phyloP scores from a whole-genome alignment of 1,139 yeast species.

The Yamadazyma dushanensis region DNA sequence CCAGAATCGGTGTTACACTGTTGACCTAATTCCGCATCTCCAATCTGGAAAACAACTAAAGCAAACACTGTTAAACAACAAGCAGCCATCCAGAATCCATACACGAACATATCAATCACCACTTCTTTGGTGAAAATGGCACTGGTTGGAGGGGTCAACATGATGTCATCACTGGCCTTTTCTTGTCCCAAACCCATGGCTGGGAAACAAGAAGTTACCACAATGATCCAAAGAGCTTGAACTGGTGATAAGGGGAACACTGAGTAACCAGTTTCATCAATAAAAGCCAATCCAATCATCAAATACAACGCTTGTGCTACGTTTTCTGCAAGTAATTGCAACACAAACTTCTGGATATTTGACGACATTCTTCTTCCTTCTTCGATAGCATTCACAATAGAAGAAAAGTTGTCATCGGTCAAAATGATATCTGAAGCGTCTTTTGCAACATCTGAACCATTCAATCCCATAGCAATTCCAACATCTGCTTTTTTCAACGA shows the following conservation, averaged over 20 bases:
- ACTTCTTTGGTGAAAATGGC: constrained; percentile 71
- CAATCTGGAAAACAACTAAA: constrained; percentile 63
- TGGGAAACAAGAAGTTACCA: constrained; percentile 78
- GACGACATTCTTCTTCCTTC: constrained; percentile 84
- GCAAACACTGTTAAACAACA: constrained; percentile 71
- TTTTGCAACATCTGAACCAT: constrained; percentile 81
- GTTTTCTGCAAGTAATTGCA: constrained; percentile 75
- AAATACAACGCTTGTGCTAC: constrained; percentile 75
- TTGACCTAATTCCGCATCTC: constrained; percentile 66
- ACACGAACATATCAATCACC: constrained; percentile 69
- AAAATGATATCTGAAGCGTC: constrained; percentile 77
- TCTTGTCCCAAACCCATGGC: constrained; percentile 85
- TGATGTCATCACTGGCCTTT: constrained; percentile 62
- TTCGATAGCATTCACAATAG: constrained; percentile 74
- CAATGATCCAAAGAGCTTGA: constrained; percentile 78
- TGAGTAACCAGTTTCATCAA: constrained; percentile 57
- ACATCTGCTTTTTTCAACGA: constrained; percentile 78
- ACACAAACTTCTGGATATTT: constrained; percentile 79
- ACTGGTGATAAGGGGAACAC: constrained; percentile 81
- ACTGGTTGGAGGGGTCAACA: constrained; percentile 64
- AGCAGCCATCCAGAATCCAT: constrained; percentile 73
- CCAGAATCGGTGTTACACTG: constrained; percentile 51
- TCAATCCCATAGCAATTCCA: constrained; percentile 85
- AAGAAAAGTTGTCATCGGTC: constrained; percentile 75
- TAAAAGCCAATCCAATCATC: constrained; percentile 71